phyloP scores from a whole-genome alignment of 2,329 filamentous ascomycete species.

The Verticillium nonalfalfae region DNA sequence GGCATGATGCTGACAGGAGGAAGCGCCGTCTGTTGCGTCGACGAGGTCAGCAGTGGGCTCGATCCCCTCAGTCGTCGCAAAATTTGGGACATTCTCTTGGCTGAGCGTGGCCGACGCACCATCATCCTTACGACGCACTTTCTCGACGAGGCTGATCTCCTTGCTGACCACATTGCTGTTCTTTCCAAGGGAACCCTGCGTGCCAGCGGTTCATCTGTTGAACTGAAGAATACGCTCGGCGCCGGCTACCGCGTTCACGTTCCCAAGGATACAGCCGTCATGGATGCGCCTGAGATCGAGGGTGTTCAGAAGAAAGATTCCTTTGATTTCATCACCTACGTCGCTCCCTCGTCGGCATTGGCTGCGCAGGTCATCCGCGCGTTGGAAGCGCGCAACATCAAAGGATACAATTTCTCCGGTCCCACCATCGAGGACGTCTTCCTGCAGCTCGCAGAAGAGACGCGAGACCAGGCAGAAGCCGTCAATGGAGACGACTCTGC shows the following conservation, averaged over 20 bases:
- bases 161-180: constrained; percentile 66
- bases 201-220: constrained; percentile 61
- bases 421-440: constrained; percentile 94
- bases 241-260: constrained; percentile 26
- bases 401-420: constrained; percentile 77
- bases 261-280: constrained; percentile 35
- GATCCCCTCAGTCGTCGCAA: constrained; percentile 59
- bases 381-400: constrained; percentile 61
- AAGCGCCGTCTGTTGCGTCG: constrained; percentile 64
- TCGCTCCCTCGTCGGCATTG: constrained; percentile 60
- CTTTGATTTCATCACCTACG: constrained; percentile 69
- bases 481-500: constrained; percentile 1
- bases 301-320: constrained; percentile 51
- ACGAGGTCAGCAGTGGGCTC: constrained; percentile 68
- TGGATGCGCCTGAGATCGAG: constrained; percentile 42
- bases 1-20: constrained; percentile 76
- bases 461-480: constrained; percentile 35
- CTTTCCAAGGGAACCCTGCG: constrained; percentile 61
- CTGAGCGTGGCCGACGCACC: constrained; percentile 59
- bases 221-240: constrained; percentile 60
- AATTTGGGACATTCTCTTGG: constrained; percentile 54
- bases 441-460: constrained; percentile 76
- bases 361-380: constrained; percentile 65
- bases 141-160: constrained; percentile 67
- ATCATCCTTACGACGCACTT: constrained; percentile 71